A percentile compares a stretch with the other conserved stretches of the same genome.
phyloP scores from a whole-genome alignment of 352 stramenopile species.

The Stramenopiles sp. region DNA sequence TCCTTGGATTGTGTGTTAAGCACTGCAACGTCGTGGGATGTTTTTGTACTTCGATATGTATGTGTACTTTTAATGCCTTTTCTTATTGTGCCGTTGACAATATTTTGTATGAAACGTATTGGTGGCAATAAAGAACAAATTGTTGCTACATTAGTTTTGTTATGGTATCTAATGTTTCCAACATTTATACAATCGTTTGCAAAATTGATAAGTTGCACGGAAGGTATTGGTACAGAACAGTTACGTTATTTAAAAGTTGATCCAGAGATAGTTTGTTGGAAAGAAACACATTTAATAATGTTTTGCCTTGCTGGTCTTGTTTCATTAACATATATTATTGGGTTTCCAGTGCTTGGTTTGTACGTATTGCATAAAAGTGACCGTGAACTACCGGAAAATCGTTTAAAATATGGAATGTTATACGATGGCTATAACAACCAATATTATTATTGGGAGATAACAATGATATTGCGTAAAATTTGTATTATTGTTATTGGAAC shows the following conservation, averaged over 20 bases:
- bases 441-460: neutral
- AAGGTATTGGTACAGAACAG: neutral
- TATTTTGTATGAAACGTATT: neutral
- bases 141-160: neutral
- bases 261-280: neutral
- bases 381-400: neutral
- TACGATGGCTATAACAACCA: neutral
- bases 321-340: neutral
- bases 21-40: neutral
- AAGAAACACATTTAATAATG: neutral
- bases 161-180: neutral
- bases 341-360: neutral
- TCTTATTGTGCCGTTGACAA: neutral
- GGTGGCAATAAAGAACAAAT: neutral
- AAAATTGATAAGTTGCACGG: neutral
- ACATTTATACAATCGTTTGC: neutral
- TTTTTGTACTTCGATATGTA: neutral
- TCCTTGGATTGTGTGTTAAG: neutral
- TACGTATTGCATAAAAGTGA: neutral
- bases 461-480: neutral
- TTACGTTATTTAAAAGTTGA: neutral
- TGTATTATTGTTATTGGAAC: neutral
- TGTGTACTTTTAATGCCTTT: neutral
- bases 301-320: neutral
- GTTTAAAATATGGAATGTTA: neutral